Percentiles rank a stretch among this genome's conserved stretches.
Evolutionary conservation across 208 protist species (phyloP).

Genomic region (Tritrichomonas musculus): DNA sequence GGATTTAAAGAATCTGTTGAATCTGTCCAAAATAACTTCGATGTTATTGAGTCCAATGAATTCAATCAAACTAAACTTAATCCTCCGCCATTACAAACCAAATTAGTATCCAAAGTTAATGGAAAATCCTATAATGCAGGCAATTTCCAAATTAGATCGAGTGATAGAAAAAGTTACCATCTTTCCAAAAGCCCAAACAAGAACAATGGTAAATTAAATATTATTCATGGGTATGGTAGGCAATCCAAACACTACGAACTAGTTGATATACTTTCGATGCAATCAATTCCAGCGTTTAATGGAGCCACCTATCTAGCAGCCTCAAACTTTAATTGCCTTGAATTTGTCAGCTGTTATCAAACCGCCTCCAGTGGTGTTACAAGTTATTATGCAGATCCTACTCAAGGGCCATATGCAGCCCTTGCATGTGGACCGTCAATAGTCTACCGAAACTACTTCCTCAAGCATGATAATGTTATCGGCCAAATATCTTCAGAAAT

Average conservation of each 20-base stretch:
- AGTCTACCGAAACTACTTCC: slow-evolving; percentile 64
- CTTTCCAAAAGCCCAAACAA: not conserved
- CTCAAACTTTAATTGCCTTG: slow-evolving; percentile 67
- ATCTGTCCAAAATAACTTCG: not conserved
- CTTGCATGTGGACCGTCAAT: slow-evolving; percentile 57
- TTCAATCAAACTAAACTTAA: too few species aligned
- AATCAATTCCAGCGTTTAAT: not conserved
- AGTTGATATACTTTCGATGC: not conserved
- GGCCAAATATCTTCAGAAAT: not conserved
- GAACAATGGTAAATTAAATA: not conserved
- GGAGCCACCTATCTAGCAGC: slow-evolving; percentile 56
- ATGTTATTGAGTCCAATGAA: not conserved
- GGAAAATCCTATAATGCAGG: not conserved
- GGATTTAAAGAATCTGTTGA: not conserved
- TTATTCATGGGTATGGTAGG: not conserved
- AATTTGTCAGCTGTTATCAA: slow-evolving; percentile 52
- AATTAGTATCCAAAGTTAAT: not conserved
- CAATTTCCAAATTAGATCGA: not conserved
- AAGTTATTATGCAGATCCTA: slow-evolving; percentile 57
- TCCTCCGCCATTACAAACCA: too few species aligned
- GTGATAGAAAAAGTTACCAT: too few species aligned
- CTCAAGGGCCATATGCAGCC: slow-evolving; percentile 63
- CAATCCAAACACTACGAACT: not conserved
- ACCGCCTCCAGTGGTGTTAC: slow-evolving; percentile 57
- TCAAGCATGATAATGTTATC: not conserved